phyloP scores from a whole-genome alignment of 768 basidiomycete species.

The Suillus tomentosus region DNA sequence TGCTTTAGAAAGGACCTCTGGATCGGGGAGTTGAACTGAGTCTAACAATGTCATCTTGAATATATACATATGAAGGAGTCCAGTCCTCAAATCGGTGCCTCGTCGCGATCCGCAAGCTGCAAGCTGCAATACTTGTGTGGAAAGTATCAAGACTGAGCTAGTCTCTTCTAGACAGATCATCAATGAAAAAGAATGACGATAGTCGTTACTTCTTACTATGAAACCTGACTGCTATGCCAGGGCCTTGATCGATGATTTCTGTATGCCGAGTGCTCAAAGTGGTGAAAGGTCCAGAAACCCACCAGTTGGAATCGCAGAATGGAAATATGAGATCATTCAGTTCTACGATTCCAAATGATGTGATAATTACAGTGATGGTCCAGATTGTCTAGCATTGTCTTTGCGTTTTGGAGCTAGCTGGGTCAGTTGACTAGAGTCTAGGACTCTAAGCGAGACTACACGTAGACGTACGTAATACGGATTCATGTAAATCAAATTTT shows the following conservation, averaged over 20 bases:
- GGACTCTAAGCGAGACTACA: too few relatives aligned
- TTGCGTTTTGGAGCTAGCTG: too few relatives aligned
- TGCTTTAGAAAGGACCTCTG: neutral
- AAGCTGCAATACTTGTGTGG: neutral
- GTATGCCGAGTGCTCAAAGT: neutral
- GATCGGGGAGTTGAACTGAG: neutral
- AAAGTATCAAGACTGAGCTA: neutral
- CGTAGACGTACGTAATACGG: too few relatives aligned
- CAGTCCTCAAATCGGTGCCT: neutral
- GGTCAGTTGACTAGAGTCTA: too few relatives aligned
- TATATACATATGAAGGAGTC: neutral
- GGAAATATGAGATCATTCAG: neutral
- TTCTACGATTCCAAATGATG: neutral
- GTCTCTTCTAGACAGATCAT: neutral
- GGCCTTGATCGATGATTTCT: neutral
- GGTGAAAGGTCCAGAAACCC: neutral
- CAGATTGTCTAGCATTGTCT: too few relatives aligned
- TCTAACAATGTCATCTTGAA: neutral
- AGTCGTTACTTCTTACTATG: neutral
- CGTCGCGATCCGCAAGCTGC: neutral
- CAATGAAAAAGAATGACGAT: neutral
- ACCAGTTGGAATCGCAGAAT: neutral
- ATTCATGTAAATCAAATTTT: too few relatives aligned
- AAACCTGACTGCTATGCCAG: neutral
- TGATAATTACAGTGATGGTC: neutral